Evolutionary conservation across 2,329 filamentous ascomycete genomes (phyloP), one percentile per base, ranked within the genome.

Genomic region (Capronia coronata): DNA sequence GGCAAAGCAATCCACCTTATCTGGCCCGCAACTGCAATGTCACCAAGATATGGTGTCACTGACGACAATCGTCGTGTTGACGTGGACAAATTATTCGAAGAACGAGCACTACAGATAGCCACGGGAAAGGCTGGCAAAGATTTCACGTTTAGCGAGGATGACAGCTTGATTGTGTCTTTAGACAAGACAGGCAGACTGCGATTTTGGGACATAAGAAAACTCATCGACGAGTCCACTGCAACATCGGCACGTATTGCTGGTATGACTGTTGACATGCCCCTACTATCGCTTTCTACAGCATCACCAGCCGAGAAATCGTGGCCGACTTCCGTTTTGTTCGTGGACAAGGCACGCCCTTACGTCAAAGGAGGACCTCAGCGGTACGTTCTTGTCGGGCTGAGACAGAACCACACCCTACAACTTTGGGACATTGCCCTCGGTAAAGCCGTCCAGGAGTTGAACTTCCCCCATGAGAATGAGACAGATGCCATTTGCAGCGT

Each of bases 51-150:
- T 48, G 68, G 70, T 39, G 67, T 75, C 44, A 72, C 76, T 42
- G 67, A 69, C 10, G 68, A 70, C 37, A 75, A 75, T 52, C 75
- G 77, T 41, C 73, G 74, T 32, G 88, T 95, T 54, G 86, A 96
- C 64, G 93, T 87, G 0, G 89, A 95, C 65, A 86, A 82, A 63
- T 88, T 94, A 56, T 80, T 93, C 58, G 83, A 84, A 64, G 85
- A 96, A 64, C 90, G 87, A 63, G 86, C 86, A 42, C 74, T 97
- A 58, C 94, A 90, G 70, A 95, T 98, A 68, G 88, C 91, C 60
- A 97, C 90, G 55, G 93, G 91, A 60, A 98, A 98, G 74, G 91
- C 93, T 58, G 93, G 90, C 56, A 98, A 98, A 69, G 93, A 98
- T 67, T 98, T 98, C 66, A 86, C 84, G 40, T 98, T 98, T 71